phyloP scores from a whole-genome alignment of 306 rosid genomes.

The Pyrus communis region DNA sequence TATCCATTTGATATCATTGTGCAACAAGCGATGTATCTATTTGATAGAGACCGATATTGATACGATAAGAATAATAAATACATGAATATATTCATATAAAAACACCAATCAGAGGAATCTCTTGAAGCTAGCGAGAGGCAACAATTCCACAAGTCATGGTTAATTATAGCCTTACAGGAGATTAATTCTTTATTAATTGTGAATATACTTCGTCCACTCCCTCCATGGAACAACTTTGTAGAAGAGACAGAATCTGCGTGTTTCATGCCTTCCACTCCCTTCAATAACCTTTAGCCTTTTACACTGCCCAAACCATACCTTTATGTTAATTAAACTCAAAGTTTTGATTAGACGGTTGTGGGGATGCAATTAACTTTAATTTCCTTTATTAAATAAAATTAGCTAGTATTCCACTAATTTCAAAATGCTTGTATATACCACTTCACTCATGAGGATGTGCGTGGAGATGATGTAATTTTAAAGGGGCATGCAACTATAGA shows the following conservation, averaged over 20 bases:
- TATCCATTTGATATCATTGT: conserved; percentile 33
- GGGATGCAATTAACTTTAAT: conserved; percentile 28
- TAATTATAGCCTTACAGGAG: neutral
- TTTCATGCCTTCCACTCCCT: conserved; percentile 36
- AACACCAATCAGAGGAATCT: neutral
- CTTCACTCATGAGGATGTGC: conserved; percentile 4
- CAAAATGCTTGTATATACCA: neutral
- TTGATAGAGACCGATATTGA: conserved; percentile 27
- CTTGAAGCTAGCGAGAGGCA: no score
- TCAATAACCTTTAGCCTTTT: neutral
- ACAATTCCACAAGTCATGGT: neutral
- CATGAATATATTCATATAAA: neutral
- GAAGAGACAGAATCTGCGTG: conserved; percentile 38
- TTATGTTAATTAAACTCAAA: conserved; percentile 14
- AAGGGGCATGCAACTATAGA: conserved; percentile 7
- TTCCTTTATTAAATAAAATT: conserved; percentile 11
- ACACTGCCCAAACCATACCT: conserved; percentile 5
- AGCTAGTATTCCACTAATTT: conserved; percentile 8
- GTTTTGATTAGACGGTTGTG: conserved; percentile 46
- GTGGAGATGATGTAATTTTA: conserved; percentile 7
- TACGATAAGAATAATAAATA: neutral
- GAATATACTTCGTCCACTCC: conserved; percentile 25
- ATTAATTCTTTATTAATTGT: neutral
- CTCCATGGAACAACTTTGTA: conserved; percentile 18
- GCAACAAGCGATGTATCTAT: conserved; percentile 32